Evolutionary conservation across 208 protist genomes (phyloP), one percentile per base, ranked within the genome.

Genomic region (Lotmaria passim): DNA sequence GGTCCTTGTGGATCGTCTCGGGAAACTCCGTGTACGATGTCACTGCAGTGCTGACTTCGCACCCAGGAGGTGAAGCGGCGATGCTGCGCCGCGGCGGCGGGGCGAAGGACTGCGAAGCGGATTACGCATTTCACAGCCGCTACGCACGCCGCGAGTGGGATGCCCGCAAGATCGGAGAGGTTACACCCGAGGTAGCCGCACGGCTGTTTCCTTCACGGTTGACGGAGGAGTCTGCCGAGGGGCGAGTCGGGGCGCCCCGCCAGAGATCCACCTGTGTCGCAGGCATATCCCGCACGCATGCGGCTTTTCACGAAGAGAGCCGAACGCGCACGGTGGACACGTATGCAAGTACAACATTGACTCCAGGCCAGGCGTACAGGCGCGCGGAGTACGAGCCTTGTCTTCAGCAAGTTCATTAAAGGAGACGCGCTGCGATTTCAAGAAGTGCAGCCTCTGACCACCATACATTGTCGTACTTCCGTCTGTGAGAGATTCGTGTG

Each of bases 1-100:
- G 48, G n/a, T 90, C 85, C 7, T 61, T 90, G 47, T 95, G 87
- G 87, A 91, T 93, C 55, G 75, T 95, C 31, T 80, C 79, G 1
- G 87, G 84, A n/a, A 83, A 86, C 65, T 87, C 81, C 12, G 83
- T 95, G 39, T 95, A 92, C 81, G 87, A 95, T 66, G 81, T 93
- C 26, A 93, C 90, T 10, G 62, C 66, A 8, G 73, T 93, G 28
- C 63, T 93, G 8, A 64, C 73, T 6, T 76, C 70, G 2, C 90
- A 95, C 55, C 90, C 90, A 10, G 90, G 90, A 10, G 90, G 90
- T 0, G 78, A 83, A 30, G 68, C 74, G 38, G 85, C 86, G 7
- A 75, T 95, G 10, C 72, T 93, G 15, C 83, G 79, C 14, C 83
- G 87, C 26, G 83, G 81, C 55, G 87, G 87, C 50, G 89, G 89